Base-by-base conservation (phyloP, 148 eudicot genomes). In the Agrostemma githago region DNA sequence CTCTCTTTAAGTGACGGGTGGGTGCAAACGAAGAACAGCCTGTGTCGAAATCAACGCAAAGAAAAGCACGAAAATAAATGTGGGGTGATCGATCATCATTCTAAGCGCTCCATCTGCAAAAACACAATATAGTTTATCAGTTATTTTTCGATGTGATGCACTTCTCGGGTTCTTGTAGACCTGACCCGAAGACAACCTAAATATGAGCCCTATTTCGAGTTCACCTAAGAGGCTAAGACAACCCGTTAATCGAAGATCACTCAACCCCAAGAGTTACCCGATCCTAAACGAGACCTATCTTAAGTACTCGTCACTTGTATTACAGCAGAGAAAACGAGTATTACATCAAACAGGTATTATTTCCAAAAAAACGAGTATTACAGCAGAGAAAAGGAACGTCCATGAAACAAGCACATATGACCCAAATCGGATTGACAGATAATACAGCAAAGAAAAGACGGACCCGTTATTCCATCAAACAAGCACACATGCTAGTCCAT, bases 81-180 rank as follows among this genome's bases (percentile, higher is more conserved):
- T 10, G 66, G 10, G 15, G 34, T 26, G 34, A 26, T 1, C 1
- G 34, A 26, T 60, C 20, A 82, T 88, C 88, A 92, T 73, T 88
- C 96, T 65, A 92, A 82, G 65, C 80, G 84, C 72, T 90, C 86
- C 89, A 86, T 90, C 97, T 92, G 91, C 89, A 79, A 71, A 69
- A 4, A 41, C 46, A n/a, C 16, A 20, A 5, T 5, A 21, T 12
- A n/a, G n/a, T 14, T 64, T 17, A 66, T 66, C 26, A 66, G 48
- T 66, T 40, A 3, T 3, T 15, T 5, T 38, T 40, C 44, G 15
- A 64, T 0, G 68, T 39, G 38, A 6, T 21, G 19, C 34, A 59
- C 34, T 51, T 59, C 62, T 58, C 5, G 0, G 10, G 15, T 5
- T 19, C 62, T 2, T 6, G 8, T 59, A 59, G 21, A 59, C 34